Conservation (phyloP, 225 moss, liverwort and hornwort genomes). For the Physcomitrellopsis africana region DNA sequence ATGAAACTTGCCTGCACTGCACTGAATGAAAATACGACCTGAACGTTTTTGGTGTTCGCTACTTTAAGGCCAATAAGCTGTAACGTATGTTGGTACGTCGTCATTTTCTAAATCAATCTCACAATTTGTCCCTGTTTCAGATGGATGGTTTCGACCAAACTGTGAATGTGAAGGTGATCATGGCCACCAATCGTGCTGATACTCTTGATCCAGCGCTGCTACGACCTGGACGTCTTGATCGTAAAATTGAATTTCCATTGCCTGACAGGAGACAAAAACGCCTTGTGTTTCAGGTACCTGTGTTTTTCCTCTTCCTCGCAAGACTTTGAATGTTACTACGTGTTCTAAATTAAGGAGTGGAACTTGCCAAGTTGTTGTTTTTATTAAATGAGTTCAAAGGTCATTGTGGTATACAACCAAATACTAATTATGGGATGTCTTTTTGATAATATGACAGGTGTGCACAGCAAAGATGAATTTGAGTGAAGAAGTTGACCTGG, state of each 20-base stretch:
- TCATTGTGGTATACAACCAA: background rate
- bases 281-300: slow-evolving; percentile 61
- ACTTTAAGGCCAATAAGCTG: no score
- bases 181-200: slow-evolving; percentile 81
- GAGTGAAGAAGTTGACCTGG: slow-evolving; percentile 74
- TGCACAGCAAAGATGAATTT: slow-evolving; percentile 79
- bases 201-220: slow-evolving; percentile 73
- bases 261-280: slow-evolving; percentile 76
- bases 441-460: slow-evolving; percentile 42
- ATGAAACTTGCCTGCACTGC: no score
- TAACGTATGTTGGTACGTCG: no score
- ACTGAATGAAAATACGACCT: no score
- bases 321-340: background rate
- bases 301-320: background rate
- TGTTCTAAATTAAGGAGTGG: no score
- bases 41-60: no score
- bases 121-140: slow-evolving; percentile 31
- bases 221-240: slow-evolving; percentile 73
- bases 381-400: no score
- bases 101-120: no score
- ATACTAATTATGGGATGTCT: background rate
- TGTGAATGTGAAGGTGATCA: slow-evolving; percentile 74
- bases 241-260: slow-evolving; percentile 71
- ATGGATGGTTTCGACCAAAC: slow-evolving; percentile 84
- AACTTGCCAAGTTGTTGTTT: no score